Conservation (phyloP, 2,329 filamentous ascomycete species). For the Fusarium sp. region DNA sequence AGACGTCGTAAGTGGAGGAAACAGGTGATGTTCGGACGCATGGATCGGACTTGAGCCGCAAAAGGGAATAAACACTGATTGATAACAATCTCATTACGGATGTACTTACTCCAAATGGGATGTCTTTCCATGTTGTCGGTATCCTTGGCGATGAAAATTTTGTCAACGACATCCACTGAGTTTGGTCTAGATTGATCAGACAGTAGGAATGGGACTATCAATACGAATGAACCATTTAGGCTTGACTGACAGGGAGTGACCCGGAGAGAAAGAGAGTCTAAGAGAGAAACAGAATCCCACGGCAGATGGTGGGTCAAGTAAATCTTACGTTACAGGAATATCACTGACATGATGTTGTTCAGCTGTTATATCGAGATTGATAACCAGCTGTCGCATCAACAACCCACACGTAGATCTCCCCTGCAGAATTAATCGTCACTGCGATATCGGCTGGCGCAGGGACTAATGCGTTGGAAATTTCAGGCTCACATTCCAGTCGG, state of each 20-base stretch:
- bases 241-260: background rate
- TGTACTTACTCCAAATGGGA: background rate
- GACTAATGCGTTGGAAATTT: background rate
- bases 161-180: background rate
- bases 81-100: slow-evolving; percentile 24
- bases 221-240: background rate
- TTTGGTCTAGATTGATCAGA: slow-evolving; percentile 14
- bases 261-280: background rate
- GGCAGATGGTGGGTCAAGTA: background rate
- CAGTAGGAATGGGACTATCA: background rate
- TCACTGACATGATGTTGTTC: background rate
- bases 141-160: slow-evolving; percentile 10
- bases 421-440: background rate
- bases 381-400: background rate
- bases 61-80: slow-evolving; percentile 23
- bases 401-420: background rate
- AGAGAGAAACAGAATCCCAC: background rate
- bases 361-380: background rate
- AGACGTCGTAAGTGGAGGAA: background rate
- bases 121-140: slow-evolving; percentile 18
- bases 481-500: background rate
- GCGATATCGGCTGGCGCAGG: background rate
- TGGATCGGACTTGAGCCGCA: slow-evolving; percentile 14
- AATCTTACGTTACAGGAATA: slow-evolving; percentile 2
- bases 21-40: background rate